Base-by-base conservation (phyloP, 73 alveolate genomes). In the Strombidium stylifer region DNA sequence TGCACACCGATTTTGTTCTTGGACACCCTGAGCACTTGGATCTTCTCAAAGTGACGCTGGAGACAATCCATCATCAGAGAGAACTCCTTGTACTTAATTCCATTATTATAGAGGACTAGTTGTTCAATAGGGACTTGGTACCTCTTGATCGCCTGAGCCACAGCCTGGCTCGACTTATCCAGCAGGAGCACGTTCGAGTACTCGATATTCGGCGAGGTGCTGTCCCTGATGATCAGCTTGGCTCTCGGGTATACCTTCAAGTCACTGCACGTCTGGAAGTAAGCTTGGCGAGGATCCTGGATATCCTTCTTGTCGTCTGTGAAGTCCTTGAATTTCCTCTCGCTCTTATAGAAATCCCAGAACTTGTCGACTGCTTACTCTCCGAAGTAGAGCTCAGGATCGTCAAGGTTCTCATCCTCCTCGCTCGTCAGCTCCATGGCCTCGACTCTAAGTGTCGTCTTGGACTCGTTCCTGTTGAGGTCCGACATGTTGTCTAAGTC, bases 201-300 rank as follows among this genome's bases (percentile, higher is more conserved):
- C 15, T 60, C 65, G 16, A 76, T n/a, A 32, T 66, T 69, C 21
- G 58, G 36, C 14, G 89, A 48, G 47, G 64, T 61, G 15, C 48
- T 40, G 27, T 67, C 68, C 26, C 82, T 66, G 32, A 76, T 76
- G 1, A 76, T 32, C 81, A 76, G 64, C 18, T 82, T 64, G 6
- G 89, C 89, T 32, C 66, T 76, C 2, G 89, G 89, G 18, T 49
- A 66, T 47, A 76, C 66, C 23, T 41, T 67, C 64, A 76, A 25
- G 3, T 76, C 89, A 7, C 66, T 64, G 26, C 89, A 76, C 23
- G 82, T 70, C 52, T 76, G 51, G 19, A 76, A 23, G 30, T 65
- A 76, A 2, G 89, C 89, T 18, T 65, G 46, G 37, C 89, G 34
- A 0, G 89, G 82, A 53, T 76, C 89, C 26, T 58, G 39, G 19